Evolutionary conservation across 1,284 basidiomycete genomes (phyloP), one percentile per base, ranked within the genome.

Genomic region (Ganoderma lingzhi): DNA sequence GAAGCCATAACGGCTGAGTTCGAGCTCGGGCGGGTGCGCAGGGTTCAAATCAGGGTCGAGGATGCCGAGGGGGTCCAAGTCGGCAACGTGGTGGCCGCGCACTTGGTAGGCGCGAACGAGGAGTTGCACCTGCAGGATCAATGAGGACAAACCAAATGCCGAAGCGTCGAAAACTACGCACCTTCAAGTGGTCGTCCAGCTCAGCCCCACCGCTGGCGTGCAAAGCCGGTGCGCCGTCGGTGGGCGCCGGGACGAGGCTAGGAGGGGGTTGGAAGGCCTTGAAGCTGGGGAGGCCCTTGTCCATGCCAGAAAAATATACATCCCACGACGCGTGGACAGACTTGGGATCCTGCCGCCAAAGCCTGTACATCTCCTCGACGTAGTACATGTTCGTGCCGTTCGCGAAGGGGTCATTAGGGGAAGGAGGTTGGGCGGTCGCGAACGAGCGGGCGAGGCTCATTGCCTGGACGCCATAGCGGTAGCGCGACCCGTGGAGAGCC

Each of bases 51-150:
- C 97, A 62, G 96, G 88, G 77, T 97, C 91, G 70, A 95, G 86
- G 77, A 99, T 97, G 58, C 96, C 96, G 37, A 99, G 90, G 45
- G 97, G 97, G 79, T 99, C 97, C 70, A 99, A 88, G 76, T 97
- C 93, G 66, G 97, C 98, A 74, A 97, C 89, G 79, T 98, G 96
- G 81, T 99, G 98, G 44, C 98, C 97, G 69, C 97, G 95, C 39
- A 99, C 97, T 91, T 99, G 97, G 84, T 98, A 99, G 8, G 98
- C 97, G 75, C 97, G 93, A 69, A 99, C 96, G 72, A 98, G 91
- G 42, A 98, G 88, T 93, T 98, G 97, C 30, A 96, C 92, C 96
- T 98, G 58, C 62, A 39, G 73, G 28, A 56, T 10, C 64, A 30
- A 65, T 48, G 62, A 48, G 32, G 32, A 70, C 51, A 32, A 28